Conservation (phyloP, 345 rosid genomes). For the Barbarea vulgaris region DNA sequence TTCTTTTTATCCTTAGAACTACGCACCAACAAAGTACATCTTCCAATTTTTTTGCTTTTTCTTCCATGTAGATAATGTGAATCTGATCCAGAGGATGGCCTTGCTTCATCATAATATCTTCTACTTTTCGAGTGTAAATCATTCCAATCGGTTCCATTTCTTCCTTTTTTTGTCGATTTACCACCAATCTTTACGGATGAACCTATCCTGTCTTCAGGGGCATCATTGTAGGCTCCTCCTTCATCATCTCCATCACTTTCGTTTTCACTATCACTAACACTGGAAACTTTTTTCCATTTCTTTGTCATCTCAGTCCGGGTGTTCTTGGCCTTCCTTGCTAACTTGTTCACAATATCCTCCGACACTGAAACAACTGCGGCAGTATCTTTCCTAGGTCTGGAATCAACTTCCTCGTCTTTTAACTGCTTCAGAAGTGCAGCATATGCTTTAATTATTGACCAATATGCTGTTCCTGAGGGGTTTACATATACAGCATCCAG, state of each 20-base stretch:
- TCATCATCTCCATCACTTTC: constrained; percentile 49
- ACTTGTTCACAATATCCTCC: constrained; percentile 72
- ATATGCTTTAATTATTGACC: constrained; percentile 96
- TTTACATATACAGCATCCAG: constrained; percentile 90
- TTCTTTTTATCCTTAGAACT: constrained; percentile 56
- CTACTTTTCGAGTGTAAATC: constrained; percentile 45
- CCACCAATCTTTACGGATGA: constrained; percentile 61
- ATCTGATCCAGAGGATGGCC: constrained; percentile 48
- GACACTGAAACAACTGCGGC: constrained; percentile 68
- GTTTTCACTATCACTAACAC: constrained; percentile 45
- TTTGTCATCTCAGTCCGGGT: constrained; percentile 55
- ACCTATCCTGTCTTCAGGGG: constrained; percentile 71
- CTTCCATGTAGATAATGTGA: constrained; percentile 62
- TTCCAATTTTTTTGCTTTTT: constrained; percentile 73
- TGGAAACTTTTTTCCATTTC: constrained; percentile 50
- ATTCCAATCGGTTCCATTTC: constrained; percentile 42
- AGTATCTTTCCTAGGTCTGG: constrained; percentile 45
- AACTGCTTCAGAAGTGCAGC: constrained; percentile 83
- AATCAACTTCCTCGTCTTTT: constrained; percentile 55
- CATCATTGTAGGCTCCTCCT: constrained; percentile 55
- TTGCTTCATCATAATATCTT: constrained; percentile 47
- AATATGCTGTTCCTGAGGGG: constrained; percentile 88
- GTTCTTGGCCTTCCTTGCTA: constrained; percentile 70
- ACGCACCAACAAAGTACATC: constrained; percentile 85
- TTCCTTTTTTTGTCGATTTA: constrained; percentile 53